These are phyloP conservation scores for Leccinum pseudoinsigne DNA, from an alignment of 1,284 basidiomycete genomes.

Conservation along the genomic window DNA sequence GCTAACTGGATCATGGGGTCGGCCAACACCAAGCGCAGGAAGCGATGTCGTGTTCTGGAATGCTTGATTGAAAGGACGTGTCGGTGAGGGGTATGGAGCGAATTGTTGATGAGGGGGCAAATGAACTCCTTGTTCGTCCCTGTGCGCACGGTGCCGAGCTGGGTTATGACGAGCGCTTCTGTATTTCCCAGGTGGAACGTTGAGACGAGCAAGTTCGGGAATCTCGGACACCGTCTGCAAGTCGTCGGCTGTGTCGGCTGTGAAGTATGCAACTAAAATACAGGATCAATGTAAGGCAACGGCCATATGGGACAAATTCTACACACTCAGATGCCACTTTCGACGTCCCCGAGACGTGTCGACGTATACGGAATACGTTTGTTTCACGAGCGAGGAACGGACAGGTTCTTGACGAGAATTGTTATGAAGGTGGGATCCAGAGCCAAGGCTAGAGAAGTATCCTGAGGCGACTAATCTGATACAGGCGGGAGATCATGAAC, in stretches of 20 bases:
- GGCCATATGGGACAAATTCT: not conserved
- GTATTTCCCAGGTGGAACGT: slow-evolving; percentile 61
- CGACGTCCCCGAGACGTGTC: slow-evolving; percentile 58
- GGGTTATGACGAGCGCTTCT: slow-evolving; percentile 56
- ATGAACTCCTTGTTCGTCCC: slow-evolving; percentile 23
- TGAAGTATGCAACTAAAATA: slow-evolving; percentile 67
- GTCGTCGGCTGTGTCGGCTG: slow-evolving; percentile 54
- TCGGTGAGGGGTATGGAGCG: slow-evolving; percentile 33
- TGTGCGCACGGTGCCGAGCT: slow-evolving; percentile 29
- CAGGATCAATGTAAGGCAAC: slow-evolving; percentile 10
- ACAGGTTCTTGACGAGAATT: slow-evolving; percentile 33
- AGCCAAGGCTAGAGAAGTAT: slow-evolving; percentile 30
- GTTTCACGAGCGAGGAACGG: slow-evolving; percentile 65
- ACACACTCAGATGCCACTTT: slow-evolving; percentile 80
- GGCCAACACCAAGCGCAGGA: slow-evolving; percentile 6
- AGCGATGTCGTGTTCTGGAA: slow-evolving; percentile 10
- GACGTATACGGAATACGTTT: slow-evolving; percentile 78
- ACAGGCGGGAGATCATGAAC: slow-evolving; percentile 12
- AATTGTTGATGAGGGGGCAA: slow-evolving; percentile 28
- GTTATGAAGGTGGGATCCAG: slow-evolving; percentile 38
- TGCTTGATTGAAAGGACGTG: slow-evolving; percentile 17
- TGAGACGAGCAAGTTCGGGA: slow-evolving; percentile 49
- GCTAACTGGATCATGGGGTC: slow-evolving; percentile 3
- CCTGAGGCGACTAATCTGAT: slow-evolving; percentile 11
- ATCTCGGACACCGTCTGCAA: slow-evolving; percentile 60